Evolutionary conservation across 2,329 filamentous ascomycete species (phyloP), one percentile per base, ranked within the genome.

Genomic region (Saccharata proteae): DNA sequence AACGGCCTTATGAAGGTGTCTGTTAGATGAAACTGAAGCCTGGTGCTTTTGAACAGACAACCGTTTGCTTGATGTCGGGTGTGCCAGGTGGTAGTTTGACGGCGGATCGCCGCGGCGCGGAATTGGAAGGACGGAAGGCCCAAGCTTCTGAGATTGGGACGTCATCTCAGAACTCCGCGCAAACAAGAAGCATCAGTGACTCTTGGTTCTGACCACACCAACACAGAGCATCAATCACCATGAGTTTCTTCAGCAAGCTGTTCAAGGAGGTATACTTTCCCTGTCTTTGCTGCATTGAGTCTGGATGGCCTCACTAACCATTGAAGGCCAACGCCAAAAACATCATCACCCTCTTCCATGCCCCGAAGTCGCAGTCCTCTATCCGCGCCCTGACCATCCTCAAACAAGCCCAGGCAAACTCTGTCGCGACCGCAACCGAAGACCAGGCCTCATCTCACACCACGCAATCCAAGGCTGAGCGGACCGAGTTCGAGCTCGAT

Each of bases 321-420:
- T 14, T 23, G 15, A 35, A 62, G 62, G 49, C 55, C 29, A 61
- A 59, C 43, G 55, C 57, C 40, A 65, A 65, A 48, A 86, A 96
- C 65, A 82, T 93, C 43, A 74, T 96, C 54, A 96, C 88, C 39
- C 77, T 98, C 65, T 98, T 96, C 69, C 86, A 94, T 71, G 81
- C 82, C 58, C 73, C 88, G 36, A 70, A 67, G 46, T 71, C 72
- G 32, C 71, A 79, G 14, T 68, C 78, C 41, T 94, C 86, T 3
- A 65, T 73, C 30, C 74, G 79, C 38, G 79, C 80, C 18, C 72
- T 78, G 39, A 77, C 72, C 24, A 62, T 93, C 32, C 72, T 96
- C 38, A 92, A 90, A 62, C 77, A 88, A 59, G 70, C 75, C 18
- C 80, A 81, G 16, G 77, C 79, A 28, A 74, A 73, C 28, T 75